Percentiles rank a stretch among this genome's conserved stretches.
These are phyloP conservation scores for Trametes sanguinea DNA, from an alignment of 768 basidiomycete genomes.

Conservation along the genomic window DNA sequence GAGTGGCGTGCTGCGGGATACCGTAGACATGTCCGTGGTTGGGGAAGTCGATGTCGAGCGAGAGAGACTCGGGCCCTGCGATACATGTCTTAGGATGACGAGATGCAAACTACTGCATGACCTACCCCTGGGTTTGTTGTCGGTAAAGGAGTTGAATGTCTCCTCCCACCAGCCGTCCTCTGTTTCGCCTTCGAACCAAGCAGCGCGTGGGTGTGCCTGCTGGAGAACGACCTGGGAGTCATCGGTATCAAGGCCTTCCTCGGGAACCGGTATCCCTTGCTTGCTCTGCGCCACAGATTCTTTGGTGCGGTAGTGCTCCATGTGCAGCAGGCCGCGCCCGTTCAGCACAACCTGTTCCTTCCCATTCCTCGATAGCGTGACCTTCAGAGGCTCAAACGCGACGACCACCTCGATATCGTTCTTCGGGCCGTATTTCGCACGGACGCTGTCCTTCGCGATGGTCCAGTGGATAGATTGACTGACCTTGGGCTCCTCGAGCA, in stretches of 20 bases:
- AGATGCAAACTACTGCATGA: neutral
- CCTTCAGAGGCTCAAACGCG: constrained; percentile 71
- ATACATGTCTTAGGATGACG: neutral
- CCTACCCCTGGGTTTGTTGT: constrained; percentile 93
- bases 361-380: constrained; percentile 71
- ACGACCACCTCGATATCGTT: constrained; percentile 68
- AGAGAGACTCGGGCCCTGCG: constrained; percentile 93
- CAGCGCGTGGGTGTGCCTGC: constrained; percentile 48
- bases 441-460: constrained; percentile 62
- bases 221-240: constrained; percentile 51
- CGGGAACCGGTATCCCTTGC: constrained; percentile 37
- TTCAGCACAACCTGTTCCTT: constrained; percentile 89
- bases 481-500: constrained; percentile 70
- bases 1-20: constrained; percentile 94
- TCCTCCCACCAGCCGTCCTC: constrained; percentile 93
- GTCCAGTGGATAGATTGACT: constrained; percentile 65
- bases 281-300: constrained; percentile 45
- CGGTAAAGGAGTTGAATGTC: constrained; percentile 82
- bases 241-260: constrained; percentile 36
- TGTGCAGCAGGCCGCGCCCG: constrained; percentile 86
- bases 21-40: constrained; percentile 91
- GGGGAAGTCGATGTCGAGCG: constrained; percentile 91
- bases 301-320: constrained; percentile 94
- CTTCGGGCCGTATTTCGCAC: constrained; percentile 64
- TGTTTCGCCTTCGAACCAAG: constrained; percentile 88